Evolutionary conservation across 148 eudicot genomes (phyloP).

Genomic region (Silene conica): DNA sequence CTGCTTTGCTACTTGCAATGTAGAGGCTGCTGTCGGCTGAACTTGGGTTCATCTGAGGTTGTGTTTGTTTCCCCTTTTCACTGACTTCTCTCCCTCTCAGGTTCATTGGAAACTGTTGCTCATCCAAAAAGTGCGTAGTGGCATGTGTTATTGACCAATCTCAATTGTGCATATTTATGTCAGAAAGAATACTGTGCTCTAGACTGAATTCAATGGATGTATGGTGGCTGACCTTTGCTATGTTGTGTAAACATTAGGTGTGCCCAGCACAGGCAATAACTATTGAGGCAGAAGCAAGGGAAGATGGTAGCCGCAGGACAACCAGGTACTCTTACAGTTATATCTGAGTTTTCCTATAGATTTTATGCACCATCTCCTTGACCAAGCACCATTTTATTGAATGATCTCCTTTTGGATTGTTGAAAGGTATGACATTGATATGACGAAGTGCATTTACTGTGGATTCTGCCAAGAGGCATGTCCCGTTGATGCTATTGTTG

Average conservation of each 20-base stretch:
- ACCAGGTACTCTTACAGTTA: constrained; percentile 46
- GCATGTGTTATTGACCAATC: not conserved
- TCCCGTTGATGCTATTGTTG: constrained; percentile 97
- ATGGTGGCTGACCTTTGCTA: not conserved
- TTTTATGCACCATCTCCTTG: not conserved
- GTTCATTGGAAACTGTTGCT: not conserved
- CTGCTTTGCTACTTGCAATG: not conserved
- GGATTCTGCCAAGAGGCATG: constrained; percentile 99
- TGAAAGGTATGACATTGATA: constrained; percentile 83
- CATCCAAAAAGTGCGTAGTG: not conserved
- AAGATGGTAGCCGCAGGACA: constrained; percentile 97
- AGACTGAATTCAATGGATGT: not conserved
- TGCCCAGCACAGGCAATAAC: constrained; percentile 99
- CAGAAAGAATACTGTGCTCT: not conserved
- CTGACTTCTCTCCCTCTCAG: not conserved
- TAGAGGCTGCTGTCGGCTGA: not conserved
- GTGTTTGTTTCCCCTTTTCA: not conserved
- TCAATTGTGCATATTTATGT: not conserved
- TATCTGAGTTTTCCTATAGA: not conserved
- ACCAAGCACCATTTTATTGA: not conserved
- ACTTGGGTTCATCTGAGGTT: not conserved
- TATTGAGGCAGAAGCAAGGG: constrained; percentile 93
- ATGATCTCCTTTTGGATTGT: not conserved
- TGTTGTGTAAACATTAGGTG: constrained; percentile 34
- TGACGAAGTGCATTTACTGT: constrained; percentile 97